A percentile compares a stretch with the other conserved stretches of the same genome.
These are phyloP conservation scores for Cladosporium cucumerinum DNA, from an alignment of 2,329 filamentous ascomycete genomes.

Conservation along the genomic window DNA sequence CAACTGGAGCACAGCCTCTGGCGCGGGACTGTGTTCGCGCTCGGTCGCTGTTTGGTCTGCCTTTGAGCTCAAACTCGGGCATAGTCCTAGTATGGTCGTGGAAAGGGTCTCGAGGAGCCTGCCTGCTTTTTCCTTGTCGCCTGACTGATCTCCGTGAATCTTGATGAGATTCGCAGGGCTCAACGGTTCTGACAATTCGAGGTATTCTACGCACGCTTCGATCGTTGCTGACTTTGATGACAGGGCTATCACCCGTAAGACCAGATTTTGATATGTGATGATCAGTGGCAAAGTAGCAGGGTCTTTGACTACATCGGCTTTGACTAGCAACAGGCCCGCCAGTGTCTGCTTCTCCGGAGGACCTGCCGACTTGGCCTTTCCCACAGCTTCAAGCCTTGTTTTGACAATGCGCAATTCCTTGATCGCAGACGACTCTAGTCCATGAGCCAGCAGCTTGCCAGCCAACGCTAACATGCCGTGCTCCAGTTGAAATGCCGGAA, in stretches of 20 bases:
- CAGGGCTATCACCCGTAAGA: slow-evolving; percentile 60
- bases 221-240: slow-evolving; percentile 58
- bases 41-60: slow-evolving; percentile 59
- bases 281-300: slow-evolving; percentile 48
- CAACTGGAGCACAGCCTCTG: slow-evolving; percentile 58
- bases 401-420: slow-evolving; percentile 68
- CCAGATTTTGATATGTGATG: slow-evolving; percentile 63
- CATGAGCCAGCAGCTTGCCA: slow-evolving; percentile 62
- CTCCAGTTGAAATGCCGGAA: slow-evolving; percentile 67
- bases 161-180: slow-evolving; percentile 60
- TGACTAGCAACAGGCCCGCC: slow-evolving; percentile 62
- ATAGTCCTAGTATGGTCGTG: slow-evolving; percentile 62
- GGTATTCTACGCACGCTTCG: slow-evolving; percentile 55
- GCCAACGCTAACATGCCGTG: slow-evolving; percentile 68
- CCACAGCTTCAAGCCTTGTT: slow-evolving; percentile 52
- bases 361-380: slow-evolving; percentile 1
- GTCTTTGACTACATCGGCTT: slow-evolving; percentile 39
- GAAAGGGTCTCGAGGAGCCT: slow-evolving; percentile 66
- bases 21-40: slow-evolving; percentile 53
- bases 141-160: slow-evolving; percentile 45
- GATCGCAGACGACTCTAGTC: slow-evolving; percentile 63
- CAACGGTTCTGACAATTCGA: slow-evolving; percentile 52
- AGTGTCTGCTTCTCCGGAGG: slow-evolving; percentile 45
- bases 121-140: slow-evolving; percentile 54
- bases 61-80: slow-evolving; percentile 63